phyloP scores from a whole-genome alignment of 345 rosid species.

The Sisymbrium altissimum region DNA sequence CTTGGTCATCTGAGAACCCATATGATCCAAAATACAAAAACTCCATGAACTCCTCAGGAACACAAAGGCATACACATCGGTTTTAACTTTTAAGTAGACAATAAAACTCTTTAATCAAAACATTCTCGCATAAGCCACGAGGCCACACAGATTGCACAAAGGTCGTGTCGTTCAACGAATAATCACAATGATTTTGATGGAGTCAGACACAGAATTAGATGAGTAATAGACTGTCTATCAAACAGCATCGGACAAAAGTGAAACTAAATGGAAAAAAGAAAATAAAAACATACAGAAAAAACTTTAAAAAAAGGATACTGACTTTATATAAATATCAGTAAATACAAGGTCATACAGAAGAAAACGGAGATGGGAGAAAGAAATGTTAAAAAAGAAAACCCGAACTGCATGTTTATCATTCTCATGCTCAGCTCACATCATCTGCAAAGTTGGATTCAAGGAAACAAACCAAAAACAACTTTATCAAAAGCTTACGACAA shows the following conservation, averaged over 20 bases:
- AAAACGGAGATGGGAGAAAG: constrained; percentile 5
- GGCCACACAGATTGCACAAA: not conserved
- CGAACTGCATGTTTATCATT: constrained; percentile 36
- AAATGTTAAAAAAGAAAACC: constrained; percentile 7
- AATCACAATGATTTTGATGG: not conserved
- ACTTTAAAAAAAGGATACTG: not conserved
- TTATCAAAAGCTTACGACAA: constrained; percentile 13
- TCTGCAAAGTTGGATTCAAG: constrained; percentile 59
- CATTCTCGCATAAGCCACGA: not conserved
- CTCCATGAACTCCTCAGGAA: constrained; percentile 1
- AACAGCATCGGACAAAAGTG: not conserved
- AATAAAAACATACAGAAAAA: not conserved
- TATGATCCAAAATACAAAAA: not conserved
- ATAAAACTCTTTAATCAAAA: not conserved
- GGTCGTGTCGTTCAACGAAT: too few relatives aligned
- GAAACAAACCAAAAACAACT: constrained; percentile 25
- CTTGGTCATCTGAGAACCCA: not conserved
- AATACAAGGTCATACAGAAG: constrained; percentile 15
- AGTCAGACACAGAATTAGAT: not conserved
- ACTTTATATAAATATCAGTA: not conserved
- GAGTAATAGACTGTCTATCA: not conserved
- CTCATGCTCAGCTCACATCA: constrained; percentile 51
- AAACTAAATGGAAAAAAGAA: not conserved
- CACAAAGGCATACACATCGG: not conserved
- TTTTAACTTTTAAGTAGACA: not conserved